phyloP scores from a whole-genome alignment of 2,329 filamentous ascomycete genomes.

The Didymosphaeria variabile region DNA sequence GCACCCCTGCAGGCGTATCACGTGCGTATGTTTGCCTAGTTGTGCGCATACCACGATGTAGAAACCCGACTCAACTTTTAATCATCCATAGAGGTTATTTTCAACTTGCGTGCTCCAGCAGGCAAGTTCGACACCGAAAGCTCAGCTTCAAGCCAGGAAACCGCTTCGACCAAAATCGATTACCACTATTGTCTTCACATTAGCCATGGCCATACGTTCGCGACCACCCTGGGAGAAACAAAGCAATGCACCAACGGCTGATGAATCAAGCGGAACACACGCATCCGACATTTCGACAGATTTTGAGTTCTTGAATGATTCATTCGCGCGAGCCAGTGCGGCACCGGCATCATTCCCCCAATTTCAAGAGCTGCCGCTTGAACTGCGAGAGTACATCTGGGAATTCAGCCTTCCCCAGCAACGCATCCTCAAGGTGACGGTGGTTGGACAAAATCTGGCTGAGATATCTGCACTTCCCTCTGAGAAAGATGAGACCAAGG shows the following conservation, averaged over 20 bases:
- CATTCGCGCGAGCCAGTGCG: background rate
- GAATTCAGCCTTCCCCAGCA: constrained; percentile 5
- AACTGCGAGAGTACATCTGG: constrained; percentile 7
- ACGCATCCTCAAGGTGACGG: constrained; percentile 9
- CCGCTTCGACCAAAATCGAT: too few species aligned
- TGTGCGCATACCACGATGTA: too few species aligned
- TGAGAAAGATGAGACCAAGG: background rate
- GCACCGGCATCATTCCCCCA: constrained; percentile 4
- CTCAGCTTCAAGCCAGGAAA: too few species aligned
- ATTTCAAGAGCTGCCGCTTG: constrained; percentile 10
- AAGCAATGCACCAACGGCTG: background rate
- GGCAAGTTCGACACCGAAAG: too few species aligned
- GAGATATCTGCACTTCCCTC: too few species aligned
- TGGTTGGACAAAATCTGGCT: background rate
- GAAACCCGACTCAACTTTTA: too few species aligned
- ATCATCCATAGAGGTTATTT: too few species aligned
- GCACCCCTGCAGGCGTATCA: too few species aligned
- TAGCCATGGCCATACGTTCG: constrained; percentile 3
- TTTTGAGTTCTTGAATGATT: constrained; percentile 15
- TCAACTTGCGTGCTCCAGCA: too few species aligned
- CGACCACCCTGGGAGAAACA: constrained; percentile 5
- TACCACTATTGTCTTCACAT: background rate
- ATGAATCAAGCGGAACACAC: background rate
- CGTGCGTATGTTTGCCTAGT: too few species aligned
- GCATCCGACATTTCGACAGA: constrained; percentile 4